Evolutionary conservation across 2,329 filamentous ascomycete species (phyloP), one percentile per base, ranked within the genome.

Genomic region (Colletotrichum lindemuthianum): DNA sequence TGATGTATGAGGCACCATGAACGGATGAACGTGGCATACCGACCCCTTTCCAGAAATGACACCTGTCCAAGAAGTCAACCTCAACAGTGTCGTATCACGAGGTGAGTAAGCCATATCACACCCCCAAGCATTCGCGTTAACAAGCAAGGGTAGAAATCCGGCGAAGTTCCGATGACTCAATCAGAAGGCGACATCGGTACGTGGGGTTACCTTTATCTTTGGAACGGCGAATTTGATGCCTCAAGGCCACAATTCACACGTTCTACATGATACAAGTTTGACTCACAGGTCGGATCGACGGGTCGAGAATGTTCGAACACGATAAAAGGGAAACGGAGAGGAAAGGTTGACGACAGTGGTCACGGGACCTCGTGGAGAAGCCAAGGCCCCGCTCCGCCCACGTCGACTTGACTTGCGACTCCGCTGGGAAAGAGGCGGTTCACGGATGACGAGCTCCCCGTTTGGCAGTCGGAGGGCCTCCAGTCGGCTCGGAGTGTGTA

Each of bases 101-200:
- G 4, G 24, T 3, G 24, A 24, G 24, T 24, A 24, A 24, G 4
- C 5, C 24, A 24, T 24, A 24, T 24, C 4, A 24, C 24, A 4
- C 24, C 24, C 24, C 24, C 24, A 24, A 24, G 24, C 24, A 24
- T 24, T 24, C 24, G 24, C 24, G 24, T 24, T 24, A 4, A 24
- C 24, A 24, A 24, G 24, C 24, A 24, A 24, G 24, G 24, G 39
- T 51, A 24, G 50, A 49, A 40, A 8, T 55, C n/a, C 12, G 16
- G 44, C 50, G 61, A 60, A 56, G 32, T 4, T 36, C 51, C 45
- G 44, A 56, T 61, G 57, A 61, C 50, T 51, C 51, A 51, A 33
- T 41, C 33, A 15, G 37, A 13, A 13, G 39, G 34, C 34, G 45
- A 47, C 16, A 15, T 45, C 24, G 40, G 37, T 36, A 45, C 45